Base-by-base conservation (phyloP, 768 basidiomycete species). In the Calvatia gigantea region DNA sequence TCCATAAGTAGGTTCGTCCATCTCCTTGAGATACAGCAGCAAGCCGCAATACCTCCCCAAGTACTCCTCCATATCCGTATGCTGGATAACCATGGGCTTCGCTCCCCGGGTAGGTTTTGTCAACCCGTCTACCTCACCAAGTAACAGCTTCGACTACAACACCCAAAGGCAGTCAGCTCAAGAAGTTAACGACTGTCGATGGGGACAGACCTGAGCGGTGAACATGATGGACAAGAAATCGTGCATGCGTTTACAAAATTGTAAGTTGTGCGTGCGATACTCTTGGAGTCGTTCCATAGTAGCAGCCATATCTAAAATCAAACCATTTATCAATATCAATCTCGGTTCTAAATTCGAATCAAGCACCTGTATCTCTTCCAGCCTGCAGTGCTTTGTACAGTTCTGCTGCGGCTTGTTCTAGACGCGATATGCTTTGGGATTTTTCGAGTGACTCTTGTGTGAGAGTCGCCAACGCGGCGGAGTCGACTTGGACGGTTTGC, bases 301-400 rank as follows among this genome's bases (percentile, higher is more conserved):
- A 6, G 94, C 94, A n/a, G 94, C 93, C 86, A 98, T 96, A 64
- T 96, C 96, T 86, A 50, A 15, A 31, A 19, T 38, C 3, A 31
- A 32, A 14, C 33, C 21, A 14, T n/a, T 29, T 32, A 33, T 19
- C 32, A 21, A 47, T 14, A 58, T 44, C 21, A 45, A 17, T 45
- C 29, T 38, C 17, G 14, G n/a, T 8, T 21, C 37, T 17, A 51
- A 46, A 21, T 35, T 46, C 25, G 54, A 35, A 6, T 29, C 31
- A 62, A 72, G 48, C 58, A 92, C 94, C 93, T 62, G 89, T 88
- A 65, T 98, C 96, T 60, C 87, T 78, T 5, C 92, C 89, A 0
- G 94, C 92, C 64, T 91, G 87, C 1, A 98, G 71, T 0, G 96
- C 96, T 67, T 95, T 97, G 77, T 98, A 98, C n/a, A 98, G 75